phyloP scores from a whole-genome alignment of 495 filamentous ascomycete genomes.

The Mycothermus thermophilus region DNA sequence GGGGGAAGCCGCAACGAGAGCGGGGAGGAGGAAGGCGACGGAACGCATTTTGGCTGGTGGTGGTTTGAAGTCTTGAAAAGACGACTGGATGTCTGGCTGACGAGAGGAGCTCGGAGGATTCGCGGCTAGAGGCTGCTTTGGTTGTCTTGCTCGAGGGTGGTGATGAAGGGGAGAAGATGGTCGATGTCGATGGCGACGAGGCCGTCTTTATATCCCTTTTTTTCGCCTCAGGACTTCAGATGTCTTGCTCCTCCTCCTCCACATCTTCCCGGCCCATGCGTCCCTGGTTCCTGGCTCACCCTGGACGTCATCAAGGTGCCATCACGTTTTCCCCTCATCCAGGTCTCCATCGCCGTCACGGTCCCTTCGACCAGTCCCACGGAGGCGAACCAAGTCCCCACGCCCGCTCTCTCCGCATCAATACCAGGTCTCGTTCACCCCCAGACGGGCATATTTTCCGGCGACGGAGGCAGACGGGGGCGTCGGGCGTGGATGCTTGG shows the following conservation, averaged over 20 bases:
- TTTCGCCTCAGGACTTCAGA: slow-evolving; percentile 3
- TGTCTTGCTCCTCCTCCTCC: slow-evolving; percentile 1
- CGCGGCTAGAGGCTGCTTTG: slow-evolving; percentile 10
- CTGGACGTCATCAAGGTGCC: neutral
- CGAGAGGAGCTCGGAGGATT: slow-evolving; percentile 3
- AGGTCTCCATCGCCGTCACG: neutral
- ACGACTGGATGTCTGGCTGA: neutral
- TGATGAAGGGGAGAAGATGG: slow-evolving; percentile 1
- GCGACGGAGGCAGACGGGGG: slow-evolving; percentile 15
- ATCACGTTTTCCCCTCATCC: neutral
- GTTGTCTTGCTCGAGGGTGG: neutral
- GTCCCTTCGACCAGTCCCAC: no score
- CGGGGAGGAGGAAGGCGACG: slow-evolving; percentile 32
- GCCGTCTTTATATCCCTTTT: slow-evolving; percentile 5
- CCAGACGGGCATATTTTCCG: slow-evolving; percentile 9
- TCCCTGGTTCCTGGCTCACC: neutral
- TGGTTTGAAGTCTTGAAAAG: slow-evolving; percentile 2
- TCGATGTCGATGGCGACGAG: neutral
- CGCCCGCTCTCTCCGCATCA: neutral
- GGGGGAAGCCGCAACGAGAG: slow-evolving; percentile 33
- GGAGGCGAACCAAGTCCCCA: no score
- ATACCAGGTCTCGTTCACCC: slow-evolving; percentile 3
- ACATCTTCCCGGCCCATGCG: neutral
- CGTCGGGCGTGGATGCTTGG: slow-evolving; percentile 11
- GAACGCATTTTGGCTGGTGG: slow-evolving; percentile 30